A percentile compares a stretch with the other conserved stretches of the same genome.
Conservation (phyloP, 2,329 filamentous ascomycete species). For the Cladophialophora chaetospira region DNA sequence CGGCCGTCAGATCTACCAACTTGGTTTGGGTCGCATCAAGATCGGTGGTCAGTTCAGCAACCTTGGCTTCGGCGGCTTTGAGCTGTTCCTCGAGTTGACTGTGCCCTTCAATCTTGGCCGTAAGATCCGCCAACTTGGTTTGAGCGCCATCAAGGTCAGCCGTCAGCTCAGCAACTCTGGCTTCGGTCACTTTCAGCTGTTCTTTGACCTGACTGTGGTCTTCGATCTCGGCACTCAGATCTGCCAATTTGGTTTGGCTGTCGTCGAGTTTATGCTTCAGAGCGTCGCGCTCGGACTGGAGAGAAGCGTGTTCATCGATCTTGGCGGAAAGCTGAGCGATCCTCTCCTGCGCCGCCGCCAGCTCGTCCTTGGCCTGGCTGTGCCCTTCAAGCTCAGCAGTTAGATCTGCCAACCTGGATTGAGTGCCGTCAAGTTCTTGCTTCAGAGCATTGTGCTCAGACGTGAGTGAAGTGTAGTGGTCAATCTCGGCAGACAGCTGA, state of each 20-base stretch:
- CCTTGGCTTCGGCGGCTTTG: constrained; percentile 1
- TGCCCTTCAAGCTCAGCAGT: too few relatives aligned
- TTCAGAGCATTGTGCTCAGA: too few relatives aligned
- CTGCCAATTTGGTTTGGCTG: too few relatives aligned
- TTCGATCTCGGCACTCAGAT: not conserved
- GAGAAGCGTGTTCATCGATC: not conserved
- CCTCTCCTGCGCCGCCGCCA: too few relatives aligned
- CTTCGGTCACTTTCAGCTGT: constrained; percentile 4
- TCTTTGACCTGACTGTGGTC: not conserved
- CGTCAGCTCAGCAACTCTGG: not conserved
- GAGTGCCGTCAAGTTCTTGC: too few relatives aligned
- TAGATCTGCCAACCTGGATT: too few relatives aligned
- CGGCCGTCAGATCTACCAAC: not conserved
- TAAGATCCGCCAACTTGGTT: not conserved
- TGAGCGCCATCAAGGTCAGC: constrained; percentile 1
- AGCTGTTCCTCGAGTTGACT: not conserved
- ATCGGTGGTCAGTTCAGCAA: not conserved
- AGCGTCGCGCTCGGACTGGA: not conserved
- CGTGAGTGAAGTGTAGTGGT: too few relatives aligned
- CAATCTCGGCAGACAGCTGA: too few relatives aligned
- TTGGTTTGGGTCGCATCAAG: too few relatives aligned
- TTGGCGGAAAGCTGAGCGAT: too few relatives aligned
- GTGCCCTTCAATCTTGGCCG: not conserved
- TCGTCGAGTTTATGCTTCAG: not conserved
- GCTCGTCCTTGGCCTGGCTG: too few relatives aligned